These are phyloP conservation scores for Orbilia quercus DNA, from an alignment of 2,329 filamentous ascomycete species.

Conservation along the genomic window DNA sequence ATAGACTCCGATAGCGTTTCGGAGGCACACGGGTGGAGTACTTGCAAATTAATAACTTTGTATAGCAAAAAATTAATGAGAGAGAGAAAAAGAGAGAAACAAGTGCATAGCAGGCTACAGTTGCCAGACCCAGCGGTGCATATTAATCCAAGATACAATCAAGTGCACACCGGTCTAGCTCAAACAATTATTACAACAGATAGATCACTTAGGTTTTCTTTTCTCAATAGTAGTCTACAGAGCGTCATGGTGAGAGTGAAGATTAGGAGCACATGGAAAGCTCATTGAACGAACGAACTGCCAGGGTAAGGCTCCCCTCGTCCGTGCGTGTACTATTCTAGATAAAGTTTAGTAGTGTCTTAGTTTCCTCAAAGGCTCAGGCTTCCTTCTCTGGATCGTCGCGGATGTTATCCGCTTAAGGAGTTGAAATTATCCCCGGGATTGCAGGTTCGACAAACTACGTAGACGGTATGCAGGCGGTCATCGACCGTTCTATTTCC, in stretches of 20 bases:
- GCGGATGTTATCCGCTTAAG: constrained; percentile 54
- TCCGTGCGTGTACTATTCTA: constrained; percentile 5
- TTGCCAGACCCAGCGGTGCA: constrained; percentile 17
- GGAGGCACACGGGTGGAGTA: constrained; percentile 25
- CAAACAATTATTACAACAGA: constrained; percentile 30
- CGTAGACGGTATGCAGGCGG: neutral
- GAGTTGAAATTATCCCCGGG: constrained; percentile 2
- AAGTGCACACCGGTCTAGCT: neutral
- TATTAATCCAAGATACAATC: constrained; percentile 11
- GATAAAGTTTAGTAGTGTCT: constrained; percentile 44
- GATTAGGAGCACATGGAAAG: constrained; percentile 34
- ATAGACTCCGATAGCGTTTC: constrained; percentile 38
- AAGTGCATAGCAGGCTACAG: constrained; percentile 18
- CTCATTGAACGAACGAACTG: constrained; percentile 38
- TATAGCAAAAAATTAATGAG: constrained; percentile 23
- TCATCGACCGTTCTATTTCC: neutral
- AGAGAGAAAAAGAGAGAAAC: constrained; percentile 12
- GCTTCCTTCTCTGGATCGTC: constrained; percentile 37
- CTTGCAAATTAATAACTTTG: constrained; percentile 33
- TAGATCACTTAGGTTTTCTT: constrained; percentile 13
- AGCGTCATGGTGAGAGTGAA: constrained; percentile 41
- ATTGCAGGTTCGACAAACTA: constrained; percentile 1
- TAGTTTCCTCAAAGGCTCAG: constrained; percentile 41
- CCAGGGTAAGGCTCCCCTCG: constrained; percentile 41
- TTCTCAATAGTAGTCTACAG: constrained; percentile 24